phyloP scores from a whole-genome alignment of 2,329 filamentous ascomycete genomes.

The Clarireedia monteithiana region DNA sequence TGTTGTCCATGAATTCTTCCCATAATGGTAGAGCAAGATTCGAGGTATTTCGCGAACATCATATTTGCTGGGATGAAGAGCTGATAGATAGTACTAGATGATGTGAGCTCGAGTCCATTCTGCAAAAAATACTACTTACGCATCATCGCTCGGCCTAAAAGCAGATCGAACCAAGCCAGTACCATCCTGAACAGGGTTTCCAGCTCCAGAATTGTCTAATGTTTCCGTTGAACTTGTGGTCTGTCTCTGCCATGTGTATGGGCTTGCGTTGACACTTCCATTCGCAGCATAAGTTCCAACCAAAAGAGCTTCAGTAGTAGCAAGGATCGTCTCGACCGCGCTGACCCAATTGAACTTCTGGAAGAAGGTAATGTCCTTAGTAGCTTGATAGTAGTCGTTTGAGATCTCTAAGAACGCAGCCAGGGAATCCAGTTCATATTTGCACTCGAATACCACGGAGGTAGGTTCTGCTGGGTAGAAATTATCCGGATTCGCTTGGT shows the following conservation, averaged over 20 bases:
- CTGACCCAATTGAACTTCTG: slow-evolving; percentile 62
- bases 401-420: slow-evolving; percentile 78
- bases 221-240: slow-evolving; percentile 75
- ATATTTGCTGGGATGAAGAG: slow-evolving; percentile 88
- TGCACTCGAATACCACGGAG: slow-evolving; percentile 81
- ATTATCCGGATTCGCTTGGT: slow-evolving; percentile 51
- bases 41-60: slow-evolving; percentile 64
- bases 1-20: slow-evolving; percentile 37
- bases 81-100: slow-evolving; percentile 54
- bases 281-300: slow-evolving; percentile 62
- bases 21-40: slow-evolving; percentile 45
- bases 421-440: slow-evolving; percentile 89
- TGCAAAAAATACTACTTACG: slow-evolving; percentile 34
- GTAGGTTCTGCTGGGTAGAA: slow-evolving; percentile 64
- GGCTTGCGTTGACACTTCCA: slow-evolving; percentile 46
- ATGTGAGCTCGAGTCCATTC: neutral
- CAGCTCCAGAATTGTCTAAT: slow-evolving; percentile 65
- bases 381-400: slow-evolving; percentile 71
- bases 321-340: slow-evolving; percentile 63
- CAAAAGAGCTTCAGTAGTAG: slow-evolving; percentile 62
- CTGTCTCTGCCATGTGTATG: slow-evolving; percentile 70
- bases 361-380: slow-evolving; percentile 67
- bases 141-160: slow-evolving; percentile 86
- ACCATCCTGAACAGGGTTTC: slow-evolving; percentile 66
- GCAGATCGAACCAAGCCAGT: slow-evolving; percentile 80